Percentiles rank a stretch among this genome's conserved stretches.
Evolutionary conservation across 2,329 filamentous ascomycete genomes (phyloP).

Genomic region (Claviceps paspali): DNA sequence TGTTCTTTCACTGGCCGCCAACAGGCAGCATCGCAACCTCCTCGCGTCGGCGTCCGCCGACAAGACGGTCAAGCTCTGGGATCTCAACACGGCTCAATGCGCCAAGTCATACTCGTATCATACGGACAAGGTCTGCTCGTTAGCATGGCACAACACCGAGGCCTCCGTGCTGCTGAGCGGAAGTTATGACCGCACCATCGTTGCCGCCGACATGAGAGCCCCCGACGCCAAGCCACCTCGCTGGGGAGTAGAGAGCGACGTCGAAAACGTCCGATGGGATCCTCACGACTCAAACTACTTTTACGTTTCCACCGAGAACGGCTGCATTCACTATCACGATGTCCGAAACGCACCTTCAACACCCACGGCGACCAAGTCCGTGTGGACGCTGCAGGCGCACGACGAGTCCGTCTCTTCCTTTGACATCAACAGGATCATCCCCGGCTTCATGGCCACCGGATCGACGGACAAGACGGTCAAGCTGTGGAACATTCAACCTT

Average conservation of each 20-base stretch:
- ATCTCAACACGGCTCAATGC: slow-evolving; percentile 79
- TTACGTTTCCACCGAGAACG: slow-evolving; percentile 86
- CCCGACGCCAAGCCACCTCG: slow-evolving; percentile 66
- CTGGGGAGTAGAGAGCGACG: slow-evolving; percentile 92
- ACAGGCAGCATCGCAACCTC: slow-evolving; percentile 84
- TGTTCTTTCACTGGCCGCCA: slow-evolving; percentile 78
- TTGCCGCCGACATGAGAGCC: slow-evolving; percentile 92
- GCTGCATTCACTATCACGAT: slow-evolving; percentile 86
- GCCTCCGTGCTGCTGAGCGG: slow-evolving; percentile 82
- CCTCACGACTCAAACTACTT: slow-evolving; percentile 87
- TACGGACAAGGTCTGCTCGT: slow-evolving; percentile 92
- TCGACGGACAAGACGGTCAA: slow-evolving; percentile 93
- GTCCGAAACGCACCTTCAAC: slow-evolving; percentile 58
- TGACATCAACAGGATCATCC: slow-evolving; percentile 78
- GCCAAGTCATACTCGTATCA: slow-evolving; percentile 94
- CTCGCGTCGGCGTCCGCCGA: slow-evolving; percentile 91
- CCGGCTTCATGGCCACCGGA: slow-evolving; percentile 84
- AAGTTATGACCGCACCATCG: slow-evolving; percentile 86
- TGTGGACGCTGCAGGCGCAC: slow-evolving; percentile 93
- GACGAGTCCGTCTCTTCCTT: slow-evolving; percentile 85
- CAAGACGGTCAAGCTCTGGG: slow-evolving; percentile 96
- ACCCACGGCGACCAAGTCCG: slow-evolving; percentile 62
- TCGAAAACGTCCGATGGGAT: slow-evolving; percentile 87
- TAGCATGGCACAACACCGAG: slow-evolving; percentile 83
- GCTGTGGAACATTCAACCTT: slow-evolving; percentile 77